Evolutionary conservation across 1,284 basidiomycete species (phyloP).

Genomic region (Puccinia hordei): DNA sequence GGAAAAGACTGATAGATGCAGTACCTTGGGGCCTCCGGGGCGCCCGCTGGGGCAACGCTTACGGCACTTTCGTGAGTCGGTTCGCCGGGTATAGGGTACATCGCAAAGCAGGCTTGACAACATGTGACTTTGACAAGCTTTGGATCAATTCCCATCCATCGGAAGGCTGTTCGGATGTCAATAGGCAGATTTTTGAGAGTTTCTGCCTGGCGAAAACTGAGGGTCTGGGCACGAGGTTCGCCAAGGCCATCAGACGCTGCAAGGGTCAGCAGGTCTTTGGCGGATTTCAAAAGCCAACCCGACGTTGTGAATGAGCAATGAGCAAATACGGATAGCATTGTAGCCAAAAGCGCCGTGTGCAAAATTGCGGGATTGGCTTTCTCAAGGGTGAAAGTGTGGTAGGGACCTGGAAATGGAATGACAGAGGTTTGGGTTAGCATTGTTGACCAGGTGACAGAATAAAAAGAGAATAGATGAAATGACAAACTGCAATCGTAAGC

Average conservation of each 20-base stretch:
- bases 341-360: not conserved
- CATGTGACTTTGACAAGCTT: not conserved
- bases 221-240: not conserved
- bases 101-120: constrained; percentile 29
- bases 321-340: constrained; percentile 14
- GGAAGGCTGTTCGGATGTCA: constrained; percentile 12
- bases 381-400: constrained; percentile 11
- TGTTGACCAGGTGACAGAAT: too few relatives aligned
- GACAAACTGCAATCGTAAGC: constrained; percentile 30
- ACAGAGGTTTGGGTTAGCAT: not conserved
- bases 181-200: constrained; percentile 2
- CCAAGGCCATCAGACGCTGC: not conserved
- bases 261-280: not conserved
- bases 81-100: too few relatives aligned
- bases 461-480: not conserved
- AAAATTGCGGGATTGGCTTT: constrained; percentile 1
- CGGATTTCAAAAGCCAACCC: constrained; percentile 25
- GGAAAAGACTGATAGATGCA: not conserved
- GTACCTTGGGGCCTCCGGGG: not conserved
- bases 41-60: too few relatives aligned
- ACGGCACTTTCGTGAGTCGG: not conserved
- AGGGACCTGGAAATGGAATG: constrained; percentile 13
- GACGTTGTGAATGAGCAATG: constrained; percentile 13
- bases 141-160: constrained; percentile 39
- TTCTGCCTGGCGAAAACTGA: not conserved